phyloP scores from a whole-genome alignment of 2,329 filamentous ascomycete genomes.

The Neobulgaria alba region DNA sequence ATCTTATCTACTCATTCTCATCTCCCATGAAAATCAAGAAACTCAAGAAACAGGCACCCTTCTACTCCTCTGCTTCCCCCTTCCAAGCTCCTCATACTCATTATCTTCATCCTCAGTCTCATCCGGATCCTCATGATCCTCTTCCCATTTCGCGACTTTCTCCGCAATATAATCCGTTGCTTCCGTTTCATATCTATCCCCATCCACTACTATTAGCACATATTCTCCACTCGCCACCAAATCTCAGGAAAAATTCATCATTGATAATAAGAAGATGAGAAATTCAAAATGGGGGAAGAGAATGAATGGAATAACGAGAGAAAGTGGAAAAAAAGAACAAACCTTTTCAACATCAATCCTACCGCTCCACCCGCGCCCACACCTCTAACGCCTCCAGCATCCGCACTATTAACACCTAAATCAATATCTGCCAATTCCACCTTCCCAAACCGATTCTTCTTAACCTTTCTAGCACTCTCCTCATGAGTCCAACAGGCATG shows the following conservation, averaged over 20 bases:
- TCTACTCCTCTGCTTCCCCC: not conserved
- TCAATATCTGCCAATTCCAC: constrained; percentile 41
- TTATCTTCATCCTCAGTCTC: constrained; percentile 17
- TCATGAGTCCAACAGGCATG: constrained; percentile 69
- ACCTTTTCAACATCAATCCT: constrained; percentile 6
- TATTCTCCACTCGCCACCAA: not conserved
- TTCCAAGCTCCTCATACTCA: not conserved
- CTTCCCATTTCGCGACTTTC: constrained; percentile 14
- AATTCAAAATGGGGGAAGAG: not conserved
- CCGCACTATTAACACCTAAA: constrained; percentile 20
- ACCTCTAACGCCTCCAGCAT: constrained; percentile 40
- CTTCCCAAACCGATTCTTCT: constrained; percentile 51
- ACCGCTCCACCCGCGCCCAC: constrained; percentile 35
- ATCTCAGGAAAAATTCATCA: not conserved
- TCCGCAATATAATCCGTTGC: constrained; percentile 41
- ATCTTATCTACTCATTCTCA: not conserved
- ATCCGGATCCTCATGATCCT: constrained; percentile 8
- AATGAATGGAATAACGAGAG: not conserved
- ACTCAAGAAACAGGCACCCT: not conserved
- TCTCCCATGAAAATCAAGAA: not conserved
- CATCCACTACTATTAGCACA: not conserved
- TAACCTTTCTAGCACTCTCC: constrained; percentile 49
- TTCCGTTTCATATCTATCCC: constrained; percentile 39
- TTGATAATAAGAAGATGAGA: not conserved
- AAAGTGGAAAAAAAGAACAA: constrained; percentile 1